Evolutionary conservation across 768 basidiomycete genomes (phyloP).

Genomic region (Leccinum variicolor): DNA sequence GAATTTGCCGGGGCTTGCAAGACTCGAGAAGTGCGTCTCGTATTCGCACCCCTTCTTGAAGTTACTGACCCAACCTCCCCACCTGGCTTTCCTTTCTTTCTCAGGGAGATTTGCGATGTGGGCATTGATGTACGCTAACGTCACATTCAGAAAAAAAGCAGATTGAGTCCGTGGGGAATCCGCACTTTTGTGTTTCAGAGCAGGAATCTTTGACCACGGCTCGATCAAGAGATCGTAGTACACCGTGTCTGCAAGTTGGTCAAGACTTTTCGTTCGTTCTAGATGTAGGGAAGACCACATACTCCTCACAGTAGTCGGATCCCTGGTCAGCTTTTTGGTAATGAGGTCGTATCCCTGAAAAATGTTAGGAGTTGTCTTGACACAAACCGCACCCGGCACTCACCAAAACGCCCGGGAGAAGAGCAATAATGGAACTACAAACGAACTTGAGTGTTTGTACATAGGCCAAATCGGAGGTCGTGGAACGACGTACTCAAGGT

Average conservation of each 20-base stretch:
- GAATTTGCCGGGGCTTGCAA: not conserved
- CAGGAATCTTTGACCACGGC: not conserved
- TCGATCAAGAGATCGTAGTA: not conserved
- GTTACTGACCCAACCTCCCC: not conserved
- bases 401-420: slow-evolving; percentile 6
- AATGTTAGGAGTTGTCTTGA: not conserved
- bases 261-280: not conserved
- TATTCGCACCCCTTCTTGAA: slow-evolving; percentile 1
- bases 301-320: slow-evolving; percentile 3
- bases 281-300: not conserved
- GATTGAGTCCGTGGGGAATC: no score
- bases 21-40: not conserved
- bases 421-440: not conserved
- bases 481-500: slow-evolving; percentile 5
- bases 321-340: not conserved
- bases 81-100: not conserved
- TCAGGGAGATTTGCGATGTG: not conserved
- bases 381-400: not conserved
- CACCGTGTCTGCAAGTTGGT: not conserved
- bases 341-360: slow-evolving; percentile 2
- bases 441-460: not conserved
- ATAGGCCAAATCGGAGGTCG: not conserved
- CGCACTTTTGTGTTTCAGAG: not conserved
- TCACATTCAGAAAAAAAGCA: not conserved
- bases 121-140: not conserved